A percentile compares a stretch with the other conserved stretches of the same genome.
Evolutionary conservation across 257 asterid species (phyloP).

Genomic region (Solanum corneliomulleri): DNA sequence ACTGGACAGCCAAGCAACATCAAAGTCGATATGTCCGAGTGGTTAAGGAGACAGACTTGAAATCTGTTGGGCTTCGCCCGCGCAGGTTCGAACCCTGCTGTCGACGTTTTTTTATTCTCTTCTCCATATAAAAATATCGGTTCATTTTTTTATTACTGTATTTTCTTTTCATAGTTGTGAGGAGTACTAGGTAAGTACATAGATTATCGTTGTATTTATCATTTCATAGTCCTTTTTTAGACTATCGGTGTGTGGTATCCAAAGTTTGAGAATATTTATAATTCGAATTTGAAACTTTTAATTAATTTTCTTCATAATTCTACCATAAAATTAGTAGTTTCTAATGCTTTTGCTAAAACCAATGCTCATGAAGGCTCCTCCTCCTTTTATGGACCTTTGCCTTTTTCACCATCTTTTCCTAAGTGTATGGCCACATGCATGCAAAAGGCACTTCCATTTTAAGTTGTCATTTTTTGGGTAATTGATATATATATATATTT

Average conservation of each 20-base stretch:
- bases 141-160: too few relatives aligned
- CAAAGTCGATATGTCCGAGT: constrained; percentile 78
- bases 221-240: background rate
- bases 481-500: background rate
- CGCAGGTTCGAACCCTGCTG: constrained; percentile 86
- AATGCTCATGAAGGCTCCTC: background rate
- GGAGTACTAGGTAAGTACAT: background rate
- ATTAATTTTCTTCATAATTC: too few relatives aligned
- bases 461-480: background rate
- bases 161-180: background rate
- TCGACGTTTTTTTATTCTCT: constrained; percentile 21
- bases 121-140: background rate
- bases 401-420: background rate
- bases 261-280: background rate
- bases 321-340: background rate
- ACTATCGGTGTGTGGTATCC: background rate
- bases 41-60: constrained; percentile 97
- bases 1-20: background rate
- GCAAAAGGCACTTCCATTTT: background rate
- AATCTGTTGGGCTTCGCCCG: constrained; percentile 86
- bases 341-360: background rate
- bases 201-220: background rate
- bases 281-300: too few relatives aligned
- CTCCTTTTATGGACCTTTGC: background rate
- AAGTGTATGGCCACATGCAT: background rate